Evolutionary conservation across 176 grass and related monocot species (phyloP), one percentile per base, ranked within the genome.

Genomic region (Lolium perenne): DNA sequence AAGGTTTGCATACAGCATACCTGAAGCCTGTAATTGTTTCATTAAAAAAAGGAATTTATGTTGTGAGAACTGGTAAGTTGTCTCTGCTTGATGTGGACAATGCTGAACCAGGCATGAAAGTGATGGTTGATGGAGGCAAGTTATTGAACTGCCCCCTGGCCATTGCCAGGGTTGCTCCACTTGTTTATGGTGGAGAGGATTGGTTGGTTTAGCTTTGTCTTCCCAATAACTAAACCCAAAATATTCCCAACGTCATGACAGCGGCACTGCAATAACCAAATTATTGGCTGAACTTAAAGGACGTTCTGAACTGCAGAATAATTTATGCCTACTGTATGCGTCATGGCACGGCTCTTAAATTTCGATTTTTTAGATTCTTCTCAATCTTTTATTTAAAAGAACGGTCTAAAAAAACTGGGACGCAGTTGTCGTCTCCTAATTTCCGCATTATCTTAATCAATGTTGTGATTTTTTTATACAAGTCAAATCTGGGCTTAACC

Each of bases 201-300:
- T 73, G 85, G 63, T 72, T 86, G 63, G 11, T 38, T 73, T 78
- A 23, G 73, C 21, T 86, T 83, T 83, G 38, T 38, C 63, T 35
- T 26, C 32, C 73, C 73, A 73, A 56, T 82, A 80, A 89, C 35
- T 40, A 80, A 66, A 46, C 26, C 13, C 11, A 50, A 75, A 80
- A 79, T 86, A 86, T 83, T 82, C 35, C 23, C 40, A 41, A 41
- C 40, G 40, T 46, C 45, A 8, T 46, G 45, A 46, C 45, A 46
- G 45, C 45, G 40, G 40, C 40, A 41, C 40, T 41, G 40, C 40
- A 41, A 6, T 41, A 5, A 63, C n/a, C 41, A 3, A 62, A 47
- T 46, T 83, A 3, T 83, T 64, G 17, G 20, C 45, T 78, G 32
- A 82, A 80, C 22, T 29, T 63, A 2, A 13, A 6, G 60, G 40